These are phyloP conservation scores for Paracoccidioides lutzii DNA, from an alignment of 2,329 filamentous ascomycete species.

Conservation along the genomic window DNA sequence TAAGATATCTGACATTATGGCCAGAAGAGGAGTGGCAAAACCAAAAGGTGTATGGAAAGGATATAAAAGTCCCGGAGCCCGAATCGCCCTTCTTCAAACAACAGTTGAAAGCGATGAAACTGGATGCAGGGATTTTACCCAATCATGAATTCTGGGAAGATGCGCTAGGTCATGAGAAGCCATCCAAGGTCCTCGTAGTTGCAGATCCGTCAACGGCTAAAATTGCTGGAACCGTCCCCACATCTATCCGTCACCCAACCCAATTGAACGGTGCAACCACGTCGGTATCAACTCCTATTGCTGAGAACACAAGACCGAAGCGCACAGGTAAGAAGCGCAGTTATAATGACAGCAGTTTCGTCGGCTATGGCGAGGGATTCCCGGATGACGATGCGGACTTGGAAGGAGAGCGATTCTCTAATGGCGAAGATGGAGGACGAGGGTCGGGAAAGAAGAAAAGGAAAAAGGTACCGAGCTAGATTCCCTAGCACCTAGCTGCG, in stretches of 20 bases:
- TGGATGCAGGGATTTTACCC: slow-evolving; percentile 34
- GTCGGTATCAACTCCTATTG: slow-evolving; percentile 8
- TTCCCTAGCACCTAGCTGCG: slow-evolving; percentile 7
- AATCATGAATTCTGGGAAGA: slow-evolving; percentile 39
- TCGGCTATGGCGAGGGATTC: slow-evolving; percentile 39
- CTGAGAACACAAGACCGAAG: slow-evolving; percentile 29
- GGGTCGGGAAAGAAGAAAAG: slow-evolving; percentile 33
- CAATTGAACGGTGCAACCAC: slow-evolving; percentile 19
- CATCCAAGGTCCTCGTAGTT: slow-evolving; percentile 21
- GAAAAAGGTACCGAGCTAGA: slow-evolving; percentile 32
- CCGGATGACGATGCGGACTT: slow-evolving; percentile 35
- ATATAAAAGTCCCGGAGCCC: slow-evolving; percentile 32
- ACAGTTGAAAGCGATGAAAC: slow-evolving; percentile 33
- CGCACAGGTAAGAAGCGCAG: slow-evolving; percentile 37
- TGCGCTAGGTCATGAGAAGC: slow-evolving; percentile 36
- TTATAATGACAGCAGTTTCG: slow-evolving; percentile 40
- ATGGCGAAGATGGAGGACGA: slow-evolving; percentile 26
- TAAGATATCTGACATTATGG: slow-evolving; percentile 33
- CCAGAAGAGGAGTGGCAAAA: slow-evolving; percentile 40
- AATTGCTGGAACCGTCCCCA: slow-evolving; percentile 13
- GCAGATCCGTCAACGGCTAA: slow-evolving; percentile 21
- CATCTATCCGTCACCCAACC: slow-evolving; percentile 14
- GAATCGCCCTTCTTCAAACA: slow-evolving; percentile 30
- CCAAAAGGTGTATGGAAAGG: slow-evolving; percentile 35
- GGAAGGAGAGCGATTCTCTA: slow-evolving; percentile 29